Evolutionary conservation across 1,284 basidiomycete species (phyloP), one percentile per base, ranked within the genome.

Genomic region (Marasmius tenuissimus): DNA sequence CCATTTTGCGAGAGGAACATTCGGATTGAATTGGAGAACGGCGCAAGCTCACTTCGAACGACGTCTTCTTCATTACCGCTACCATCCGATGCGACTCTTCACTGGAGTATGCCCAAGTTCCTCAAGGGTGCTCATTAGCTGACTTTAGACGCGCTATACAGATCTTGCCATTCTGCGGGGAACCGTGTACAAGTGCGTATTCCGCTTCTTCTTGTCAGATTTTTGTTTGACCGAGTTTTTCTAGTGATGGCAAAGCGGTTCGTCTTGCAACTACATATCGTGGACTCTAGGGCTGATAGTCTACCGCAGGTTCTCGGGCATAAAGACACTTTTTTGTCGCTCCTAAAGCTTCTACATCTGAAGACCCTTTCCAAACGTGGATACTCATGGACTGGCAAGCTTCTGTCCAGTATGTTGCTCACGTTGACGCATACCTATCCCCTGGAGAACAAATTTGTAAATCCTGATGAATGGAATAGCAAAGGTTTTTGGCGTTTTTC

Each of bases 351-450:
- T 11, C 81, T 96, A 65, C 85, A 88, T 64, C 80, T 87, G 58
- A 87, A 88, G 67, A 89, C 92, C 9, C 84, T 87, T 65, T 91
- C 93, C 3, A 95, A 97, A 74, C 85, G 92, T 56, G 93, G 93
- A 4, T 97, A 87, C 77, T 87, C 88, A 4, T 93, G 93, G 79
- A 89, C 86, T 3, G 92, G 92, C 27, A 90, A 91, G 72, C 77
- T 97, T 12, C 72, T 97, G 33, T 89, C 89, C 18, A 91, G 91
- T 69, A 77, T 90, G 33, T 74, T 97, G 38, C 79, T 90, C 42
- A 91, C 93, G 0, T 76, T 96, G 51, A 91, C 91, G 0, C 87
- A 92, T 61, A 89, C 91, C 7, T 97, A 96, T 76, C 89, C 93
- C 5, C 73, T 85, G 55, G 94, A 97, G 70, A 91, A 92, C 74